Evolutionary conservation across 2,329 filamentous ascomycete species (phyloP).

Genomic region (Ophiostoma himal-ulmi): DNA sequence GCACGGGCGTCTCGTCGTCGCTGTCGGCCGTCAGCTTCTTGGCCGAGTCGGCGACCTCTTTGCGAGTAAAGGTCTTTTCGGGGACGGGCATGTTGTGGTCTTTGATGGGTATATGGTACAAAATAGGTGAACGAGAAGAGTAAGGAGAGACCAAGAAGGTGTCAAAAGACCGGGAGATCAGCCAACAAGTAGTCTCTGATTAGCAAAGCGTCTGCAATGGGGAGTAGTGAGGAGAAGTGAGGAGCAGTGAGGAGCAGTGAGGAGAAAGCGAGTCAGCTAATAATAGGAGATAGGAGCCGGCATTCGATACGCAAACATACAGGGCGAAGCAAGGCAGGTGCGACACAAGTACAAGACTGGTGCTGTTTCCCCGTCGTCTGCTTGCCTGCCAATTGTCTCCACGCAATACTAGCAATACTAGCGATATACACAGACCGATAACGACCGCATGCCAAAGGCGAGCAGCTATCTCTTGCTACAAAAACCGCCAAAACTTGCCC

Average conservation of each 20-base stretch:
- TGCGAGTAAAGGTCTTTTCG: slow-evolving; percentile 50
- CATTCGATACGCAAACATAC: too few relatives aligned
- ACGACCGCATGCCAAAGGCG: background rate
- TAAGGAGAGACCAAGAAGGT: background rate
- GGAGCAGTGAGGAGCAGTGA: background rate
- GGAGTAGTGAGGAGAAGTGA: background rate
- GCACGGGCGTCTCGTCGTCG: slow-evolving; percentile 58
- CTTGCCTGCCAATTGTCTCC: too few relatives aligned
- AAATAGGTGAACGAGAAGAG: background rate
- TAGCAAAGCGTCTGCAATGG: too few relatives aligned
- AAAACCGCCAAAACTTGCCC: background rate
- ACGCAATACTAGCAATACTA: background rate
- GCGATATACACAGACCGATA: background rate
- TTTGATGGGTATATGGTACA: background rate
- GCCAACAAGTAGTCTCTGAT: too few relatives aligned
- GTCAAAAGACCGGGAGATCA: background rate
- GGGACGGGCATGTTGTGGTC: slow-evolving; percentile 33
- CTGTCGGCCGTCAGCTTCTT: slow-evolving; percentile 62
- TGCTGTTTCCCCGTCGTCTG: background rate
- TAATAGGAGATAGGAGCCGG: background rate
- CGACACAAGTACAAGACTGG: background rate
- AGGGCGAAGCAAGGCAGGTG: background rate
- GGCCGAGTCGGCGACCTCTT: slow-evolving; percentile 52
- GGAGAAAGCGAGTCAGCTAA: background rate
- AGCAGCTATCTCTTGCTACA: background rate